Conservation (phyloP, 495 filamentous ascomycete genomes). For the Neurospora sp. region DNA sequence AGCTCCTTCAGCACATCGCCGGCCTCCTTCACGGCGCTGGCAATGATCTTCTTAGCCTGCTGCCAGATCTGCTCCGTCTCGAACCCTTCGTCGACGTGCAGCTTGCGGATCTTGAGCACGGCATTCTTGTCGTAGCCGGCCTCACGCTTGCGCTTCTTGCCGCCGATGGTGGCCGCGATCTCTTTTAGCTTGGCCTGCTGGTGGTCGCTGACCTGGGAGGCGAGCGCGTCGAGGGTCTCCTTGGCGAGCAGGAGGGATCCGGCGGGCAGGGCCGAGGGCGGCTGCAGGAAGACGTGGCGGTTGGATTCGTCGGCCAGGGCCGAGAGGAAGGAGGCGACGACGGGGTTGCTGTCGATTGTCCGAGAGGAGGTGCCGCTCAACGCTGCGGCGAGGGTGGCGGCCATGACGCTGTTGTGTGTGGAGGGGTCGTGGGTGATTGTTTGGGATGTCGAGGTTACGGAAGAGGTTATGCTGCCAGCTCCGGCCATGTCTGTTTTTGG, state of each 20-base stretch:
- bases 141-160: conserved; percentile 59
- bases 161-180: conserved; percentile 1
- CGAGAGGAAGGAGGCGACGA: conserved; percentile 35
- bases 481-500: conserved; percentile 32
- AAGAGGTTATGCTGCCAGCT: conserved; percentile 38
- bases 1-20: conserved; percentile 40
- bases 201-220: conserved; percentile 53
- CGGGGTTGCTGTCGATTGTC: conserved; percentile 16
- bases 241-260: conserved; percentile 63
- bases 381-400: conserved; percentile 17
- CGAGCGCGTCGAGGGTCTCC: conserved; percentile 64
- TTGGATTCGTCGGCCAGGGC: conserved; percentile 34
- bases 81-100: conserved; percentile 75
- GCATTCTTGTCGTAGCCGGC: conserved; percentile 24
- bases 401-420: conserved; percentile 30
- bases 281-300: conserved; percentile 60
- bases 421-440: conserved; percentile 35
- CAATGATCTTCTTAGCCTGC: conserved; percentile 73
- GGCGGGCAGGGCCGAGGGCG: conserved; percentile 47
- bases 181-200: conserved; percentile 49
- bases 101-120: conserved; percentile 57
- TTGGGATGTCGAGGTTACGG: conserved; percentile 46
- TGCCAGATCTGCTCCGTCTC: conserved; percentile 87
- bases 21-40: conserved; percentile 32
- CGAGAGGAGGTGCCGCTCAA: conserved; percentile 7